Percentiles rank a stretch among this genome's conserved stretches.
Evolutionary conservation across 2,329 filamentous ascomycete genomes (phyloP).

Genomic region (Arthroderma sp.): DNA sequence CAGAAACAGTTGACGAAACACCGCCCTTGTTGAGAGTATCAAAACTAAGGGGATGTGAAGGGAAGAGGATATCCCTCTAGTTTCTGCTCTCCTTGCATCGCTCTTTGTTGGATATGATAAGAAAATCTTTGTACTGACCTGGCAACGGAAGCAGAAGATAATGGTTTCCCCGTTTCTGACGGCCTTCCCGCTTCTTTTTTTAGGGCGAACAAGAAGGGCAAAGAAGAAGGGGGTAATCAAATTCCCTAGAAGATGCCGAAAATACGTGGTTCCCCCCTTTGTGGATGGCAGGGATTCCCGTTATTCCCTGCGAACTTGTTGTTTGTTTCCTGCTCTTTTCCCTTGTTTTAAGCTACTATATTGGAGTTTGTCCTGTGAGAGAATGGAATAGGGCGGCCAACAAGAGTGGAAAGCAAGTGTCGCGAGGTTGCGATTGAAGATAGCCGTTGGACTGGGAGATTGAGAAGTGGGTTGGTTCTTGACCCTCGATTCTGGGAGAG

Average conservation of each 20-base stretch:
- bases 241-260: not conserved
- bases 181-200: not conserved
- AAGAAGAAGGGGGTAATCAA: no score
- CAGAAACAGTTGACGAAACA: not conserved
- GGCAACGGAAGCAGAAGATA: conserved; percentile 6
- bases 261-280: not conserved
- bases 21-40: not conserved
- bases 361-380: not conserved
- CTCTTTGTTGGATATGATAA: conserved; percentile 5
- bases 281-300: not conserved
- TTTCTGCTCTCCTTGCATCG: not conserved
- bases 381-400: not conserved
- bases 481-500: not conserved
- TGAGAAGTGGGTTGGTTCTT: not conserved
- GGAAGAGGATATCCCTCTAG: not conserved
- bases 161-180: not conserved
- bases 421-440: not conserved
- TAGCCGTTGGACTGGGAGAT: not conserved
- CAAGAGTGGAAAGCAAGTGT: not conserved
- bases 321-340: not conserved
- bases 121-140: not conserved
- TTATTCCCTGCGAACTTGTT: not conserved
- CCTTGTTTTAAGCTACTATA: not conserved
- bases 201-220: not conserved
- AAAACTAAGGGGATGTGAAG: not conserved